These are phyloP conservation scores for Fusarium irregulare DNA, from an alignment of 2,329 filamentous ascomycete species.

Conservation along the genomic window DNA sequence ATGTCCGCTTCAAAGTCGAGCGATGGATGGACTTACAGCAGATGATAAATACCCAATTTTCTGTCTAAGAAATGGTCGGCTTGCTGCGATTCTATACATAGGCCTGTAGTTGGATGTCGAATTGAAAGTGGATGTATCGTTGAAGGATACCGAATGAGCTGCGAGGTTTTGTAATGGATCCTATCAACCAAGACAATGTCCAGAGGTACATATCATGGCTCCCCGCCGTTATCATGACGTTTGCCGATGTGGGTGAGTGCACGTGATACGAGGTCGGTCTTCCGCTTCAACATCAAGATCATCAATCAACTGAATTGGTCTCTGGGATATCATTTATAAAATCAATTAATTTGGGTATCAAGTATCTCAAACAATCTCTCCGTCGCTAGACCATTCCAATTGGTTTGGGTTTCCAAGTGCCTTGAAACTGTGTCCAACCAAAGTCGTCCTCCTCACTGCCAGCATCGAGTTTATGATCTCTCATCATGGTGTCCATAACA, in stretches of 20 bases:
- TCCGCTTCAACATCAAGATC: neutral
- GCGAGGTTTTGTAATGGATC: slow-evolving; percentile 43
- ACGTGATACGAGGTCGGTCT: slow-evolving; percentile 34
- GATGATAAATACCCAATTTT: slow-evolving; percentile 45
- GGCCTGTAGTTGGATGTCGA: slow-evolving; percentile 7
- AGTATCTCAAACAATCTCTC: neutral
- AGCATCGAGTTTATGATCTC: slow-evolving; percentile 13
- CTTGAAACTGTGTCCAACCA: slow-evolving; percentile 63
- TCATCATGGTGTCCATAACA: slow-evolving; percentile 20
- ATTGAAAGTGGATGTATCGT: slow-evolving; percentile 10
- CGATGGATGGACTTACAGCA: slow-evolving; percentile 34
- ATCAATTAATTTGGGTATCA: slow-evolving; percentile 27
- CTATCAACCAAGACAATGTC: slow-evolving; percentile 2
- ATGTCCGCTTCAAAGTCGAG: neutral
- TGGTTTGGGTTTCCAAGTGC: slow-evolving; percentile 67
- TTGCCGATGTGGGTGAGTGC: slow-evolving; percentile 18
- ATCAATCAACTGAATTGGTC: neutral
- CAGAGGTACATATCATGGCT: slow-evolving; percentile 30
- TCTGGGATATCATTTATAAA: neutral
- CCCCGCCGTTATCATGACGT: slow-evolving; percentile 38
- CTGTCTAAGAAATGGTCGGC: slow-evolving; percentile 50
- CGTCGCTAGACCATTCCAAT: slow-evolving; percentile 63
- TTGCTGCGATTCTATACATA: slow-evolving; percentile 59
- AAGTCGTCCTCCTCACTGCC: slow-evolving; percentile 44
- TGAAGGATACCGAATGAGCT: slow-evolving; percentile 36